These are phyloP conservation scores for Lepidium sativum DNA, from an alignment of 345 rosid genomes.

Conservation along the genomic window DNA sequence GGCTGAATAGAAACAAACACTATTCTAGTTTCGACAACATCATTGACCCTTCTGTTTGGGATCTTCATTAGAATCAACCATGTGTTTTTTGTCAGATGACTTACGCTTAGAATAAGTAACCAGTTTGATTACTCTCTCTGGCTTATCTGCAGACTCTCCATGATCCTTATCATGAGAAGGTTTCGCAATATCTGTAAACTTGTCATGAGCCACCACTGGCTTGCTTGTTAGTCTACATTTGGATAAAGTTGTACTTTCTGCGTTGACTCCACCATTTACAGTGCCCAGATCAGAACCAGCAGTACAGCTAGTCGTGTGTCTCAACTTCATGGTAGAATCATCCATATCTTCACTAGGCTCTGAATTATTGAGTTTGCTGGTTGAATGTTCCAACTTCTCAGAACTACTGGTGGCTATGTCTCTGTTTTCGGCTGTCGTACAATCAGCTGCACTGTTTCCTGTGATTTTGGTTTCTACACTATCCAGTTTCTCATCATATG, in stretches of 20 bases:
- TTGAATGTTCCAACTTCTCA: neutral
- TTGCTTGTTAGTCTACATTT: slow-evolving; percentile 2
- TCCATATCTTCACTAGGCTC: slow-evolving; percentile 7
- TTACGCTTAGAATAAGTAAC: slow-evolving; percentile 27
- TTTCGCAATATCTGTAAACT: neutral
- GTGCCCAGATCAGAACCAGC: neutral
- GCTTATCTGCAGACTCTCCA: slow-evolving; percentile 12
- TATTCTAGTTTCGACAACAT: neutral
- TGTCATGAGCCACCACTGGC: slow-evolving; percentile 2
- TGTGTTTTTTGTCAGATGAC: slow-evolving; percentile 19
- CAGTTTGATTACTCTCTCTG: slow-evolving; percentile 25
- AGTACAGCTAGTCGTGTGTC: neutral
- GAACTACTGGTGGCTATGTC: neutral
- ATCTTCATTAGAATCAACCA: slow-evolving; percentile 12
- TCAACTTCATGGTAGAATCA: neutral
- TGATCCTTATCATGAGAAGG: neutral
- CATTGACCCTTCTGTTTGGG: neutral
- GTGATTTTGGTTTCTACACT: neutral
- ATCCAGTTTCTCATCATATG: slow-evolving; percentile 20
- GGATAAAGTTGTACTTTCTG: neutral
- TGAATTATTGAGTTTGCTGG: neutral
- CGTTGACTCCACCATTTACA: neutral
- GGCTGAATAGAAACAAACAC: too few species aligned
- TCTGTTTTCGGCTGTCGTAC: neutral
- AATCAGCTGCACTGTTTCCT: neutral